A percentile compares a stretch with the other conserved stretches of the same genome.
Conservation (phyloP, 208 protist genomes). For the Naegleria lovaniensis region DNA sequence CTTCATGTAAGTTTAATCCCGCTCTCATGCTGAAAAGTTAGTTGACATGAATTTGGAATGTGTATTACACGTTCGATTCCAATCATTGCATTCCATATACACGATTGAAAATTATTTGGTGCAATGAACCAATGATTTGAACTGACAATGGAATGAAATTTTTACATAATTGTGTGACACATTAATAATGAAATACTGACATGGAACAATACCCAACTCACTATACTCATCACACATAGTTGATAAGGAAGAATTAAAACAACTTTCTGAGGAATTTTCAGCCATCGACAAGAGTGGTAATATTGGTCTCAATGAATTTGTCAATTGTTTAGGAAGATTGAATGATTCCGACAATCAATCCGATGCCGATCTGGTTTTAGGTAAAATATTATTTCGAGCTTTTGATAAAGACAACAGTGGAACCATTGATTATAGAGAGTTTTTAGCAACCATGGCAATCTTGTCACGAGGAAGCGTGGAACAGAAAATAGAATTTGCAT, state of each 20-base stretch:
- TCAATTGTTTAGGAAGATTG: not conserved
- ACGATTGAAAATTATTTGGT: too few relatives aligned
- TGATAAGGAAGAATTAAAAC: not conserved
- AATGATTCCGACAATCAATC: not conserved
- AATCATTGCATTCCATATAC: too few relatives aligned
- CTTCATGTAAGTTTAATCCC: too few relatives aligned
- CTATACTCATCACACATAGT: not conserved
- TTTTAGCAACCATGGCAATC: not conserved
- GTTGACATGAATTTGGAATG: too few relatives aligned
- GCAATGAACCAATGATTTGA: too few relatives aligned
- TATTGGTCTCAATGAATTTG: not conserved
- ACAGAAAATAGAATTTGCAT: slow-evolving; percentile 15
- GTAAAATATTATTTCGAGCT: not conserved
- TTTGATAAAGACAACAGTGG: slow-evolving; percentile 22
- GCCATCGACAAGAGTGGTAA: not conserved
- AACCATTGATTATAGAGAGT: not conserved
- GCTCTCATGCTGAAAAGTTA: too few relatives aligned
- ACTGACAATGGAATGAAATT: too few relatives aligned
- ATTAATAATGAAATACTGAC: too few relatives aligned
- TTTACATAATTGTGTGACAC: too few relatives aligned
- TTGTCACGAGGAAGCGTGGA: not conserved
- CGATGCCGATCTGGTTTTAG: not conserved
- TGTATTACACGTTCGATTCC: too few relatives aligned
- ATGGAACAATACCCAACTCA: too few relatives aligned
- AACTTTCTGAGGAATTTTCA: not conserved